Evolutionary conservation across 2,329 filamentous ascomycete species (phyloP).

Genomic region (Nemania sp.): DNA sequence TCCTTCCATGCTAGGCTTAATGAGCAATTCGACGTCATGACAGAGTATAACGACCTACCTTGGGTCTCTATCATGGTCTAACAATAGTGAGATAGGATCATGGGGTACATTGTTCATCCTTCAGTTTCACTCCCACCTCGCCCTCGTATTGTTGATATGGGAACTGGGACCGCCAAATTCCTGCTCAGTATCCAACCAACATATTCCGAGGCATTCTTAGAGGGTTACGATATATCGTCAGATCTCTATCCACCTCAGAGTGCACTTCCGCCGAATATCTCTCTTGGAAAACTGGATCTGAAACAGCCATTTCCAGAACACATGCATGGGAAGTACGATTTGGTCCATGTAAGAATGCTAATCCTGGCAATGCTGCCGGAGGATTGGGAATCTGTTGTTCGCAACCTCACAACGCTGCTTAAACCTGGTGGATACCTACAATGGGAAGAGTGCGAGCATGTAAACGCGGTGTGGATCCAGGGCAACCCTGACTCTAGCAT

Average conservation of each 20-base stretch:
- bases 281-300: constrained; percentile 18
- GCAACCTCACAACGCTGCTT: constrained; percentile 26
- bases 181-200: neutral
- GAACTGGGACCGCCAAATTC: constrained; percentile 8
- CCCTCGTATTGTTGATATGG: constrained; percentile 6
- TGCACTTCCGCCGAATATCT: neutral
- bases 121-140: constrained; percentile 2
- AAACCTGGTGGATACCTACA: constrained; percentile 35
- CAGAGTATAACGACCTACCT: constrained; percentile 22
- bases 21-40: constrained; percentile 34
- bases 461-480: constrained; percentile 23
- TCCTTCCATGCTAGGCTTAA: constrained; percentile 26
- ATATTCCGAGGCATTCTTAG: neutral
- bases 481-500: neutral
- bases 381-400: constrained; percentile 33
- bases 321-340: constrained; percentile 36
- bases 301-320: constrained; percentile 36
- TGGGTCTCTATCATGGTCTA: neutral
- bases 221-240: constrained; percentile 21
- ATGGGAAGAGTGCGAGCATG: constrained; percentile 36
- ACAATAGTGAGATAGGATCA: constrained; percentile 11
- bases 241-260: neutral
- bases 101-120: constrained; percentile 22
- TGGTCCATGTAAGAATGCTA: constrained; percentile 37
- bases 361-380: constrained; percentile 33